Evolutionary conservation across 352 stramenopile genomes (phyloP), one percentile per base, ranked within the genome.

Genomic region (Phytophthora fragariae): DNA sequence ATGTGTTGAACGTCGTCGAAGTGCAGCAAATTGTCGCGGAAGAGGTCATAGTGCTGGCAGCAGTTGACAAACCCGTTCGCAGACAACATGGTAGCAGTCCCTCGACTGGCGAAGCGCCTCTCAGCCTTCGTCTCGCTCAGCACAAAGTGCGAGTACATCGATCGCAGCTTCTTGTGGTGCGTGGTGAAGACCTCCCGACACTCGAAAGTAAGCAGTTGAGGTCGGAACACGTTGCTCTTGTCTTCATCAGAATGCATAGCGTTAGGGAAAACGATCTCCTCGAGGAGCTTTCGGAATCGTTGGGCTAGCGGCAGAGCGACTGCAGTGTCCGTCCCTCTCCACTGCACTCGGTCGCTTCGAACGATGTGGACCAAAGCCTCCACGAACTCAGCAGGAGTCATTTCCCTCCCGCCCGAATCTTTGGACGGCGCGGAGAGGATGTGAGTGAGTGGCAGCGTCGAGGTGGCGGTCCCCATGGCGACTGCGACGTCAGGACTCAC

Each of bases 311-410:
- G 62, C 31, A 72, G 50, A 19, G 17, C 2, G 50, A 58, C 3
- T 17, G 14, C 11, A 54, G 9, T 10, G 21, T 50, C 39, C 44
- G 31, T 65, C 60, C 39, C 54, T 3, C 56, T 63, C 66, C 61
- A 69, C 39, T 69, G 47, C 19, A 89, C 55, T 53, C 73, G 75
- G 58, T 77, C 78, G 63, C 83, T 91, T 12, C 62, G 61, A 27
- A 76, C 75, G 14, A 93, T 83, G 53, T 89, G 75, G 14, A 92
- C 72, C 12, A 93, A 72, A 12, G 81, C 81, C 53, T 93, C 84
- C 14, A 93, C 78, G 52, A 93, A 93, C 62, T 93, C 84, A 10
- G 74, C 81, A 0, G 83, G 80, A 3, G 83, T 90, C 85, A 92
- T 91, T 56, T 92, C 85, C 19, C 70, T 72, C 9, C 44, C 68